These are phyloP conservation scores for Leishmania guyanensis DNA, from an alignment of 208 protist genomes.

Conservation along the genomic window DNA sequence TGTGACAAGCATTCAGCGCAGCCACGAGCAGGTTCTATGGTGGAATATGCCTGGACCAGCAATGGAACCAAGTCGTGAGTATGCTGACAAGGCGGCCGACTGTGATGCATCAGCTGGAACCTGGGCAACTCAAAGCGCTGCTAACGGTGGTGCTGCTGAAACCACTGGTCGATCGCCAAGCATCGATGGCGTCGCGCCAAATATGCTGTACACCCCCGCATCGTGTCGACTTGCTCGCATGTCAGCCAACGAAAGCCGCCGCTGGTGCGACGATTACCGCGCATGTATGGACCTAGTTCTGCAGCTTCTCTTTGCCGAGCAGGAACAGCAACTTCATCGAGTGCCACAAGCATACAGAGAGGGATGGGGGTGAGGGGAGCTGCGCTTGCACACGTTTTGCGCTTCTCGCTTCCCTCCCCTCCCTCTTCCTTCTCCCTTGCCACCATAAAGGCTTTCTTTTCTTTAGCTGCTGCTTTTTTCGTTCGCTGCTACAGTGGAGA, in stretches of 20 bases:
- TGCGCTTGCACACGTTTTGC: neutral
- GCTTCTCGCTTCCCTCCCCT: neutral
- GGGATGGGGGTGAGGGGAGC: neutral
- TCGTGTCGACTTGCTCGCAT: conserved; percentile 7
- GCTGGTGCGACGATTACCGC: neutral
- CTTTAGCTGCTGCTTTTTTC: neutral
- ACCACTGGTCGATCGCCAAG: neutral
- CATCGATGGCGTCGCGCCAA: neutral
- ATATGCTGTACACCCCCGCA: neutral
- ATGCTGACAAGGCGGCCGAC: neutral
- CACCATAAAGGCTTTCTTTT: neutral
- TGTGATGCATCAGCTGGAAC: neutral
- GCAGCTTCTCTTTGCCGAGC: conserved; percentile 25
- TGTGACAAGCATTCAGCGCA: conserved; percentile 12
- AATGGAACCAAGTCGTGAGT: neutral
- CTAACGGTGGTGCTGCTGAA: neutral
- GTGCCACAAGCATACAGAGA: neutral
- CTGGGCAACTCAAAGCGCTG: neutral
- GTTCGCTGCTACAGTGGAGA: neutral
- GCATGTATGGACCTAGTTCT: conserved; percentile 26
- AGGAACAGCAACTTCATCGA: conserved; percentile 5
- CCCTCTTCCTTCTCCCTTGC: neutral
- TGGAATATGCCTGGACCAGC: conserved; percentile 2
- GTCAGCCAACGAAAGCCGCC: neutral
- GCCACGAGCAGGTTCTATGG: neutral